A percentile compares a stretch with the other conserved stretches of the same genome.
Conservation (phyloP, 805 yeast species). For the Cyberlindnera misumaiensis region DNA sequence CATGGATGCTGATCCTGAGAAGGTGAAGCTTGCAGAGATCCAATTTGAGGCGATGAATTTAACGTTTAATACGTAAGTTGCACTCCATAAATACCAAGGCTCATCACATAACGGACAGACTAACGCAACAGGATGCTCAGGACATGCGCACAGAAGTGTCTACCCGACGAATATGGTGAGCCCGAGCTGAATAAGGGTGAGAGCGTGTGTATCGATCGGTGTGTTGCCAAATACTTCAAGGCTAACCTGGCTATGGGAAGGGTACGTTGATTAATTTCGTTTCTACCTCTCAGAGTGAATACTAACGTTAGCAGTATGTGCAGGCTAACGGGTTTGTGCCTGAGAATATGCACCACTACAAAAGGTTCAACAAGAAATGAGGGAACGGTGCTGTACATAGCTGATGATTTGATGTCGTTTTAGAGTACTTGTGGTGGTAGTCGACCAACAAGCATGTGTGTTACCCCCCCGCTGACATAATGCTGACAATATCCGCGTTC, state of each 20-base stretch:
- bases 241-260: constrained; percentile 62
- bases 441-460: no score
- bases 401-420: neutral
- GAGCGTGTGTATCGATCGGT: constrained; percentile 72
- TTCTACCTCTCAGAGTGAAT: neutral
- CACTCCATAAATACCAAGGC: neutral
- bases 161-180: constrained; percentile 82
- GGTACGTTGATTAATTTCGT: constrained; percentile 11
- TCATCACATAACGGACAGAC: neutral
- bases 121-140: constrained; percentile 37
- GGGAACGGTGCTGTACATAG: constrained; percentile 4
- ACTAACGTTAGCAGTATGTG: constrained; percentile 16
- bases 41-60: constrained; percentile 61
- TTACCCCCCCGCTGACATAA: no score
- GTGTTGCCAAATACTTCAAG: constrained; percentile 76
- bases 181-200: constrained; percentile 83
- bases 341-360: constrained; percentile 17
- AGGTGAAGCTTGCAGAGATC: constrained; percentile 54
- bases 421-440: no score
- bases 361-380: constrained; percentile 8
- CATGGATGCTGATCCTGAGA: constrained; percentile 52
- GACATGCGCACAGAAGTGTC: constrained; percentile 69
- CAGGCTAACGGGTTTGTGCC: constrained; percentile 20
- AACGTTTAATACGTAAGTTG: constrained; percentile 39
- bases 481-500: no score